Evolutionary conservation across 1,139 yeast genomes (phyloP), one percentile per base, ranked within the genome.

Genomic region (Torulaspora pretoriensis): DNA sequence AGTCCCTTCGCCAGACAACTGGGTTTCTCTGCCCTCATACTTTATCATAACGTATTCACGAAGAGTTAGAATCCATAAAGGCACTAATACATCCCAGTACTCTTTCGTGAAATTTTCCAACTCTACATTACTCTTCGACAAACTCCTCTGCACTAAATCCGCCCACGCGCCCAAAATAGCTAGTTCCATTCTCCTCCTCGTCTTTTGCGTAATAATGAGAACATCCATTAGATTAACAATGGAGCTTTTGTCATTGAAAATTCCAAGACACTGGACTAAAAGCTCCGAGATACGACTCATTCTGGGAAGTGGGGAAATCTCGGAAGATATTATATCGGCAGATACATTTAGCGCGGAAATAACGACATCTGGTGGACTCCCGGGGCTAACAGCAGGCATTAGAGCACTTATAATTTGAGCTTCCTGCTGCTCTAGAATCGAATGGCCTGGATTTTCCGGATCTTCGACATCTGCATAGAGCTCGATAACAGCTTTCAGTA

Each of bases 381-480:
- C 89, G 2, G 76, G 71, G 34, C 77, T 76, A 66, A 92, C 92
- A n/a, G 95, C 88, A 0, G 97, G 96, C 39, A 89, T 77, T 48
- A 92, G 72, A 0, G 97, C 95, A 51, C 96, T 83, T 9, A 88
- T 83, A 13, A 92, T 85, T 57, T 89, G 97, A 0, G 97, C 97
- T 59, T 92, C 97, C 57, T 86, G 95, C 64, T 89, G 97, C 55
- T 87, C 96, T 46, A 92, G 70, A 9, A 89, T 72, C 0, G 94
- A 79, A 8, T 77, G 77, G 2, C 81, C 81, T 0, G 86, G 82
- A 55, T 82, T 83, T 36, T 83, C 75, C 0, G 94, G 89, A 61
- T 88, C 96, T 9, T 73, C 77, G 46, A 81, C 68, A 27, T 69
- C 70, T 8, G 77, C 71, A 53, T 71, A 73, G 1, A 67, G 64